Base-by-base conservation (phyloP, 208 protist genomes). In the Vickermania spadyakhi region DNA sequence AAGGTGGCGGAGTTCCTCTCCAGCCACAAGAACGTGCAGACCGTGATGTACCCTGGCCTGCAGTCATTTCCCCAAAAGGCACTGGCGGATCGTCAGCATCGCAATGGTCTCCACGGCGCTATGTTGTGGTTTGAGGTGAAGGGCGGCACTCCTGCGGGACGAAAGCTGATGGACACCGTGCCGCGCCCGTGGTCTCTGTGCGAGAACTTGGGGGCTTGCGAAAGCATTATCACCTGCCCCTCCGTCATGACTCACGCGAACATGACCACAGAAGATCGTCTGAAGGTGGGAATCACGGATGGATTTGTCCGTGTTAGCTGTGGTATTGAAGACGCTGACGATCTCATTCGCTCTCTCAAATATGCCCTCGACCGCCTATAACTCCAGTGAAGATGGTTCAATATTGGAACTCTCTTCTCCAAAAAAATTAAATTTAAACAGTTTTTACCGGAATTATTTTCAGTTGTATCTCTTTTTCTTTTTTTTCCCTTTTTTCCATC, bases 161-260 rank as follows among this genome's bases (percentile, higher is more conserved):
- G 81, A 42, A 71, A 72, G 56, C 70, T 96, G 30, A 91, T 91
- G 89, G 79, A 91, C 71, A 90, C 81, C 21, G 81, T 91, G 18
- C 78, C 75, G 27, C 77, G 81, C 18, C 85, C 86, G 36, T 96
- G 89, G 83, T 91, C 85, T 0, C 78, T 96, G 21, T 91, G 89
- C 61, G 97, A 98, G 70, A 93, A 87, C 62, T 88, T 98, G 29
- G 96, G 97, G 51, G 96, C 88, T 53, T 72, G 90, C 29, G 96
- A 99, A 76, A 93, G 79, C 72, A 91, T 98, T 52, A 93, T 96
- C 66, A 96, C 97, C n/a, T 90, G 87, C 70, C 96, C 96, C 7
- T 86, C 90, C 22, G 85, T 97, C 58, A 98, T 98, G 96, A 98
- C 96, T 1, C 97, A 98, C 68, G 96, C 96, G 11, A 89, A 92